phyloP scores from a whole-genome alignment of 2,329 filamentous ascomycete species.

The Fusarium sarcochroum region DNA sequence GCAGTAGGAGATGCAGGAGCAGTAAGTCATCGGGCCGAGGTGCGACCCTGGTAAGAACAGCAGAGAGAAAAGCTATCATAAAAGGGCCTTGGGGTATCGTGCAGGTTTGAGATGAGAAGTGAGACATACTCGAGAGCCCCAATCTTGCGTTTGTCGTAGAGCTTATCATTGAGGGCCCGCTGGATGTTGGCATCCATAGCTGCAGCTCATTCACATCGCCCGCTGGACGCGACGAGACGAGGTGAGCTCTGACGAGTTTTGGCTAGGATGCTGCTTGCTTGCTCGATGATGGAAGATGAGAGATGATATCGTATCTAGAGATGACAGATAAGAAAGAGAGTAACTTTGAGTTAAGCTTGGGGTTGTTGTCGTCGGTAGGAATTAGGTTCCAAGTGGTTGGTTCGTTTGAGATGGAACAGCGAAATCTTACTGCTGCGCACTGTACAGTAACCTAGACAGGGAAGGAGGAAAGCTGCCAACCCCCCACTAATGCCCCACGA shows the following conservation, averaged over 20 bases:
- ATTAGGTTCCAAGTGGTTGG: conserved; percentile 38
- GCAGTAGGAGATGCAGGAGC: neutral
- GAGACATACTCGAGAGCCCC: conserved; percentile 90
- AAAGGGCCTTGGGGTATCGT: neutral
- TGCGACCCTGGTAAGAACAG: neutral
- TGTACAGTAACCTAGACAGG: conserved; percentile 31
- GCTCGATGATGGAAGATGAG: neutral
- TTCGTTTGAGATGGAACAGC: conserved; percentile 41
- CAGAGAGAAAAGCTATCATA: conserved; percentile 1
- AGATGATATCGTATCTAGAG: neutral
- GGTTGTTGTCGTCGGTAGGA: conserved; percentile 30
- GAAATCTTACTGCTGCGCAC: conserved; percentile 28
- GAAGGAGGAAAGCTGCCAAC: conserved; percentile 32
- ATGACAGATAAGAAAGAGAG: conserved; percentile 7
- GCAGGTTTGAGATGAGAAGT: conserved; percentile 16
- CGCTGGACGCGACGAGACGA: conserved; percentile 38
- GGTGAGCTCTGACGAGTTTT: neutral
- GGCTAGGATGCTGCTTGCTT: neutral
- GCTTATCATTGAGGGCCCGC: conserved; percentile 94
- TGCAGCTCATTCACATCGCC: conserved; percentile 45
- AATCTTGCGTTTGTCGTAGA: conserved; percentile 98
- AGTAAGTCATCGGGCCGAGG: conserved; percentile 13
- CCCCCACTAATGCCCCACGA: conserved; percentile 41
- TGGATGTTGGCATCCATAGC: conserved; percentile 91
- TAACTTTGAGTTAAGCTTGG: conserved; percentile 6